Conservation (phyloP, 495 filamentous ascomycete species). For the Trichoderma erinaceum region DNA sequence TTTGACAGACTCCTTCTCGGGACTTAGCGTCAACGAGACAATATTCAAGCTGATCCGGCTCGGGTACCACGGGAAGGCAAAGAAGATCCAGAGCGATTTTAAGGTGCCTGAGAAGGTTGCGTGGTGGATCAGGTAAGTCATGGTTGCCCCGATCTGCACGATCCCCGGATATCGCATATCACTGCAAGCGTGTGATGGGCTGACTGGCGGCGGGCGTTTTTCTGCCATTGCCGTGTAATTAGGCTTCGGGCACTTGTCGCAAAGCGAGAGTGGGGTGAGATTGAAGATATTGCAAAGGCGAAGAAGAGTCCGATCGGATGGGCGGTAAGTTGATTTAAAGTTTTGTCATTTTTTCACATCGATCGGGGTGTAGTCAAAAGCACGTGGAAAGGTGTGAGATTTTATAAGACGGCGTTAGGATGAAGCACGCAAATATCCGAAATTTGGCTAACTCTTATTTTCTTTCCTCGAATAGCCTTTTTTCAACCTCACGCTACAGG, state of each 20-base stretch:
- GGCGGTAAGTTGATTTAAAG: conserved; percentile 55
- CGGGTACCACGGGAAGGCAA: conserved; percentile 71
- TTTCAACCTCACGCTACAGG: conserved; percentile 80
- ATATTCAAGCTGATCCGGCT: conserved; percentile 72
- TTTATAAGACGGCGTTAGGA: too few relatives aligned
- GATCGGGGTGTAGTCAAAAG: not conserved
- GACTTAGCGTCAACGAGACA: conserved; percentile 84
- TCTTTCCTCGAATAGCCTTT: conserved; percentile 59
- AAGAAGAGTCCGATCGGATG: conserved; percentile 91
- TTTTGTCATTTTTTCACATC: conserved; percentile 2
- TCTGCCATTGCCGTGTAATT: not conserved
- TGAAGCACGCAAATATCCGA: not conserved
- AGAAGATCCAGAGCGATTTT: conserved; percentile 85
- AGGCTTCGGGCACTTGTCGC: conserved; percentile 83
- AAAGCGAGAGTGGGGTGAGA: conserved; percentile 81
- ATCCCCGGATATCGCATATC: not conserved
- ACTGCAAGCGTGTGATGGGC: not conserved
- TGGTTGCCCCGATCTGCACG: not conserved
- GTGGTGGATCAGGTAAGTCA: conserved; percentile 68
- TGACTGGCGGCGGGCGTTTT: conserved; percentile 14
- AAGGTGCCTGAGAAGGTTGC: conserved; percentile 82
- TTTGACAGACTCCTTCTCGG: conserved; percentile 65
- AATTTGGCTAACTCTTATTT: conserved; percentile 15
- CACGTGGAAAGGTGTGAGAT: not conserved
- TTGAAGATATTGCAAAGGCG: conserved; percentile 72